These are phyloP conservation scores for Fusarium staphyleae DNA, from an alignment of 2,329 filamentous ascomycete genomes.

Conservation along the genomic window DNA sequence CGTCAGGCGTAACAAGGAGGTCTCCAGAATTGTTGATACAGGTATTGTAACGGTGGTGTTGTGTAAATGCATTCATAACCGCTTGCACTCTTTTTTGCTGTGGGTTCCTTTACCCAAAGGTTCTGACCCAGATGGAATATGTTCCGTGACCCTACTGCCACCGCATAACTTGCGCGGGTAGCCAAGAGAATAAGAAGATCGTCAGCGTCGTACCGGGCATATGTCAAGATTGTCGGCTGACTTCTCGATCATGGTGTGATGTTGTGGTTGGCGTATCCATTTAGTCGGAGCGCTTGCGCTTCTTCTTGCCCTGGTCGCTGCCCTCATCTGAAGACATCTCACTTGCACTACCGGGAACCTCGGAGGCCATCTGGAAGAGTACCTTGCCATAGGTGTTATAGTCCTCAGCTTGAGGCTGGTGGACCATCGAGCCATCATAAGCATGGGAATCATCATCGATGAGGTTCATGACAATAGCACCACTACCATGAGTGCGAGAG, in stretches of 20 bases:
- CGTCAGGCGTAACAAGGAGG: conserved; percentile 43
- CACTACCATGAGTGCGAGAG: conserved; percentile 88
- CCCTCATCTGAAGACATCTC: conserved; percentile 64
- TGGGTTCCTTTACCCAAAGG: conserved; percentile 46
- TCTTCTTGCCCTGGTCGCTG: conserved; percentile 58
- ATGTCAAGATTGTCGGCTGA: conserved; percentile 34
- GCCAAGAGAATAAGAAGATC: conserved; percentile 43
- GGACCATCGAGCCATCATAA: conserved; percentile 54
- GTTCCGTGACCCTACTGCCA: conserved; percentile 43
- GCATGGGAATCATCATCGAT: conserved; percentile 69
- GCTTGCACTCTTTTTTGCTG: conserved; percentile 50
- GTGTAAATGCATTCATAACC: conserved; percentile 51
- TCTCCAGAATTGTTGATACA: conserved; percentile 52
- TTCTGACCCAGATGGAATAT: conserved; percentile 36
- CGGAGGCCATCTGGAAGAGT: conserved; percentile 81
- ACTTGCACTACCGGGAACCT: conserved; percentile 70
- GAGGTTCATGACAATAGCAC: conserved; percentile 89
- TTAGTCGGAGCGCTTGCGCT: conserved; percentile 80
- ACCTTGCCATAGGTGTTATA: conserved; percentile 75
- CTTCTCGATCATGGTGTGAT: conserved; percentile 33
- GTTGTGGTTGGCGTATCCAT: conserved; percentile 20
- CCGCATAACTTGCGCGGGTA: conserved; percentile 29
- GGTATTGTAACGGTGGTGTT: conserved; percentile 47
- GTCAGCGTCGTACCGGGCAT: conserved; percentile 47
- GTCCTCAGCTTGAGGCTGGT: conserved; percentile 62